Base-by-base conservation (phyloP, 2,329 filamentous ascomycete genomes). In the Trichophyton schoenleinii region DNA sequence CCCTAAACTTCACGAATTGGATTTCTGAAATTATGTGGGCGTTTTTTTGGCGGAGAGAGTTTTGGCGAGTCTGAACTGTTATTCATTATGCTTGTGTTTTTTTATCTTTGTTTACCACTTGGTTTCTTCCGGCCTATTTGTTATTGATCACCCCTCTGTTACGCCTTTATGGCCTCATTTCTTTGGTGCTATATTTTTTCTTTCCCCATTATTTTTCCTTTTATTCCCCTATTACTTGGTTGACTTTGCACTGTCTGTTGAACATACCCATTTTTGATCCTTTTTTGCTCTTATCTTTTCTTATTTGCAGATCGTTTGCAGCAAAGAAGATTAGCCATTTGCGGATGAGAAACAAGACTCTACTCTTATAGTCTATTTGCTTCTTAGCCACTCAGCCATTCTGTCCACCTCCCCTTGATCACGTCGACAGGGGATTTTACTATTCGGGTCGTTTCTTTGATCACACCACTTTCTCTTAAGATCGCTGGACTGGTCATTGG, bases 11-110 rank as follows among this genome's bases (percentile, higher is more conserved):
- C 52, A 55, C 31, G 52, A 34, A 38, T 36, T 38, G 52, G 52
- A 55, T 55, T 55, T 36, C n/a, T 36, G 52, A 20, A 38, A 36
- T 55, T 55, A 55, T 55, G n/a, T 55, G 52, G 52, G 52, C 52
- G 52, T 55, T 55, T 55, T 28, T 36, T 28, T n/a, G 52, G 52
- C 28, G 25, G 52, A 55, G 52, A 55, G 31, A 20, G 52, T 55
- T 55, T 11, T 20, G 52, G 52, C 31, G 52, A 36, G 28, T 52
- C 46, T 52, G 28, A 34, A 28, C 11, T 9, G 28, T 9, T 36
- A 34, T 53, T 55, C 38, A 3, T 7, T 55, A 9, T 36, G 34
- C 34, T 55, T 55, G 11, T 38, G 11, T 38, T 38, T 13, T 28
- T 38, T 38, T 3, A 13, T 13, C 34, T 38, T 38, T 13, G 34